These are phyloP conservation scores for Claviceps citrina DNA, from an alignment of 2,329 filamentous ascomycete species.

Conservation along the genomic window DNA sequence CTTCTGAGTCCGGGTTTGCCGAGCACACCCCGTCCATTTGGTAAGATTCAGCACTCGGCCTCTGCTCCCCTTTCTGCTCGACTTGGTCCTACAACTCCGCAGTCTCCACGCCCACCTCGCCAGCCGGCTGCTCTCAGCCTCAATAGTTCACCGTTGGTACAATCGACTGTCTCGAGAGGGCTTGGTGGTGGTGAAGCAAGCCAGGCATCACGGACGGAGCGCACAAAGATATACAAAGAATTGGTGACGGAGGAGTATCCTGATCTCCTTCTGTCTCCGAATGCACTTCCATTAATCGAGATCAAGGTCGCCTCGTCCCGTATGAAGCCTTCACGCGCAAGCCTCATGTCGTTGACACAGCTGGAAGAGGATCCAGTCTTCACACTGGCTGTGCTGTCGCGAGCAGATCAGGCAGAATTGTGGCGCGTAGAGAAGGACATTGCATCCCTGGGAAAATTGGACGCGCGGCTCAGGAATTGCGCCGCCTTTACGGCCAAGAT, in stretches of 20 bases:
- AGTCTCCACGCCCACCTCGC: slow-evolving; percentile 59
- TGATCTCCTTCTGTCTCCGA: slow-evolving; percentile 70
- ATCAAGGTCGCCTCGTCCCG: slow-evolving; percentile 84
- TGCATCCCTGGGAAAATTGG: slow-evolving; percentile 62
- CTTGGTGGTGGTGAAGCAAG: not conserved
- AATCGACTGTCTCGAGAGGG: slow-evolving; percentile 4
- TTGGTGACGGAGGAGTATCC: slow-evolving; percentile 77
- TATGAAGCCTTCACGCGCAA: slow-evolving; percentile 82
- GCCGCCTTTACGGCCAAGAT: slow-evolving; percentile 58
- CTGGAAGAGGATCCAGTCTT: slow-evolving; percentile 89
- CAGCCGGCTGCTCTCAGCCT: slow-evolving; percentile 37
- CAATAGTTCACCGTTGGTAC: too few relatives aligned
- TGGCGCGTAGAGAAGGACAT: slow-evolving; percentile 94
- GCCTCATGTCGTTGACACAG: slow-evolving; percentile 63
- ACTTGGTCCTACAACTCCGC: slow-evolving; percentile 32
- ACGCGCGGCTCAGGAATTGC: slow-evolving; percentile 63
- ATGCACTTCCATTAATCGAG: slow-evolving; percentile 71
- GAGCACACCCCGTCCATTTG: slow-evolving; percentile 40
- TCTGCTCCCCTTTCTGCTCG: slow-evolving; percentile 50
- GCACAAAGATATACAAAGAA: slow-evolving; percentile 52
- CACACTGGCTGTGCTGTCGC: slow-evolving; percentile 70
- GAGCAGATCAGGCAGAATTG: slow-evolving; percentile 60
- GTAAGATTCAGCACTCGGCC: slow-evolving; percentile 34
- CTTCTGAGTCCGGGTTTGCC: slow-evolving; percentile 46
- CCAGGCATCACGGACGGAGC: slow-evolving; percentile 19